Evolutionary conservation across 129 eudicot genomes (phyloP).

Genomic region (Artemisia tridentata): DNA sequence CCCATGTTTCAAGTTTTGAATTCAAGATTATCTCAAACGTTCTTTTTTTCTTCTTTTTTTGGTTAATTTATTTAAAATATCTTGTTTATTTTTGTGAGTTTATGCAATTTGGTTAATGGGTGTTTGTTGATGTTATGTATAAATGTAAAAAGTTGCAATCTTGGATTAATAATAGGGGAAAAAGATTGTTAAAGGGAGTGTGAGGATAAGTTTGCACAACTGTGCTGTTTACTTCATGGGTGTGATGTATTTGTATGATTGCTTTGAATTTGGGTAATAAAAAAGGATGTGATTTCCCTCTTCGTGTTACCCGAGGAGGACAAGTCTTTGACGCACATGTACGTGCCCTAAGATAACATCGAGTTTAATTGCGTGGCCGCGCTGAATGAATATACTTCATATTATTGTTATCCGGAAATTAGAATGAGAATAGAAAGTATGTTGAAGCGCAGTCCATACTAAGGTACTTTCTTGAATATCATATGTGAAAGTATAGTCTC

Average conservation of each 20-base stretch:
- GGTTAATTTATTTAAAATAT: neutral
- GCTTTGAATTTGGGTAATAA: neutral
- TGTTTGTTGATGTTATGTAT: neutral
- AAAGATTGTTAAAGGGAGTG: neutral
- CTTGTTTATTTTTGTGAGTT: neutral
- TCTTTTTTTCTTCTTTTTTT: slow-evolving; percentile 5
- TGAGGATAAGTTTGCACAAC: slow-evolving; percentile 11
- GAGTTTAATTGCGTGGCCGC: too few species aligned
- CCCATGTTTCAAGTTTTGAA: slow-evolving; percentile 64
- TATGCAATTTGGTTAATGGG: slow-evolving; percentile 16
- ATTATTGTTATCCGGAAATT: too few species aligned
- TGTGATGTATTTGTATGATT: slow-evolving; percentile 5
- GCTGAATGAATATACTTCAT: too few species aligned
- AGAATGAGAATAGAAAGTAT: too few species aligned
- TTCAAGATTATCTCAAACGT: slow-evolving; percentile 76
- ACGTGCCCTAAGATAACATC: too few species aligned
- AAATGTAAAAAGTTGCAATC: neutral
- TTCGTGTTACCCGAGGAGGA: too few species aligned
- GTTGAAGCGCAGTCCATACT: too few species aligned
- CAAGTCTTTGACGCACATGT: too few species aligned
- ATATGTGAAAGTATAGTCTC: too few species aligned
- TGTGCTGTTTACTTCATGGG: slow-evolving; percentile 12
- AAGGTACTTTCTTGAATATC: too few species aligned
- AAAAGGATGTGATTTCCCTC: too few species aligned
- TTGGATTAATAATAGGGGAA: slow-evolving; percentile 12